Evolutionary conservation across 2,329 filamentous ascomycete genomes (phyloP), one percentile per base, ranked within the genome.

Genomic region (Penicillium sp.): DNA sequence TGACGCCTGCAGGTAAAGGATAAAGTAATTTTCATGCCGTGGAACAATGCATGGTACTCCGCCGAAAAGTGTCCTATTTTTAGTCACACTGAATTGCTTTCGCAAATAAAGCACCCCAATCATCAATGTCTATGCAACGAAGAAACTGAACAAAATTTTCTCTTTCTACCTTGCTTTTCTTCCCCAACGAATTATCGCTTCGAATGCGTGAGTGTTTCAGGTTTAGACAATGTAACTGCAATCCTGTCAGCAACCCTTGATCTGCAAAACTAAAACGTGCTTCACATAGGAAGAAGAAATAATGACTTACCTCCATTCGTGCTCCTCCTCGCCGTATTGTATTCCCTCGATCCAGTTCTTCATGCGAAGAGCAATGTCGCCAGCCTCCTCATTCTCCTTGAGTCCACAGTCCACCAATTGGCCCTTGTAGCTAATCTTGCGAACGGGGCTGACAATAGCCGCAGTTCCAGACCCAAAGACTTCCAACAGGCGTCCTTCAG

Each of bases 321-420:
- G 91, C 71, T 90, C 84, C 74, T 93, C 89, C 62, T 97, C 92
- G 61, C 94, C 94, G 71, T 97, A 97, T 78, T 97, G 93, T 64
- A 95, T 92, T 26, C 79, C 87, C 79, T 96, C 92, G 61, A 99
- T 97, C 94, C 94, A 99, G 66, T 88, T 84, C 84, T 96, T 96
- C 87, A 99, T 92, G 74, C 83, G 84, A 66, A 85, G 77, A 9
- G 94, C 88, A 67, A 97, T 81, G 68, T 92, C 88, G 45, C 94
- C 94, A 11, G 91, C 91, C 79, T 99, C 93, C 74, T 95, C 83
- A 48, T 84, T 79, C 64, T 89, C 85, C 71, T 83, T 83, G 63
- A 99, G 77, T 3, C 92, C 93, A 71, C 94, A 97, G 67, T 90
- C 82, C 26, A 99, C 86, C 61, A 89, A 71, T 67, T 89, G 79